These are phyloP conservation scores for Apiospora pterosperma DNA, from an alignment of 2,329 filamentous ascomycete genomes.

Conservation along the genomic window DNA sequence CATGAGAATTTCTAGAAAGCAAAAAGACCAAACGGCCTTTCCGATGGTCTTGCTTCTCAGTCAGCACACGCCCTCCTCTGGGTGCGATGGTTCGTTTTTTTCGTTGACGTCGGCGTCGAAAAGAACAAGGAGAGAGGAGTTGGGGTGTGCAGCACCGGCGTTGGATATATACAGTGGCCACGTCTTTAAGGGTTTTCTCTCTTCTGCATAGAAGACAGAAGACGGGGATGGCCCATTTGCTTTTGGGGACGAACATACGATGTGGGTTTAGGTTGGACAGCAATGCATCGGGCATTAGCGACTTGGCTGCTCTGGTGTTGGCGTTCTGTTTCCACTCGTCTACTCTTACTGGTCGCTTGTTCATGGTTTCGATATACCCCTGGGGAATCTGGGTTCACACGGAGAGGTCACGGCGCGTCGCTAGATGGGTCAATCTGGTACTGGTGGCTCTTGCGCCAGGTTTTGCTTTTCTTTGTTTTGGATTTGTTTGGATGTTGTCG, in stretches of 20 bases:
- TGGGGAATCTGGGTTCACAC: not conserved
- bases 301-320: not conserved
- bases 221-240: not conserved
- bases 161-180: not conserved
- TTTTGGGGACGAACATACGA: too few relatives aligned
- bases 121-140: not conserved
- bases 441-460: too few relatives aligned
- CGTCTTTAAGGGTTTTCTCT: not conserved
- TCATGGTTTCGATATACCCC: not conserved
- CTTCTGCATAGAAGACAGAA: too few relatives aligned
- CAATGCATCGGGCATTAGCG: not conserved
- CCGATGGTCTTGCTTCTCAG: too few relatives aligned
- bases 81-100: not conserved
- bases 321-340: not conserved
- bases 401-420: too few relatives aligned
- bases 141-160: not conserved
- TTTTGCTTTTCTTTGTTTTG: not conserved
- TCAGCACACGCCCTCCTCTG: too few relatives aligned
- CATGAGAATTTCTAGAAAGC: too few relatives aligned
- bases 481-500: not conserved
- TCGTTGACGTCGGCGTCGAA: not conserved
- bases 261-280: not conserved
- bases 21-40: too few relatives aligned
- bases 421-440: not conserved
- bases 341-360: not conserved